Evolutionary conservation across 805 yeast species (phyloP).

Genomic region (Ogataea philodendri): DNA sequence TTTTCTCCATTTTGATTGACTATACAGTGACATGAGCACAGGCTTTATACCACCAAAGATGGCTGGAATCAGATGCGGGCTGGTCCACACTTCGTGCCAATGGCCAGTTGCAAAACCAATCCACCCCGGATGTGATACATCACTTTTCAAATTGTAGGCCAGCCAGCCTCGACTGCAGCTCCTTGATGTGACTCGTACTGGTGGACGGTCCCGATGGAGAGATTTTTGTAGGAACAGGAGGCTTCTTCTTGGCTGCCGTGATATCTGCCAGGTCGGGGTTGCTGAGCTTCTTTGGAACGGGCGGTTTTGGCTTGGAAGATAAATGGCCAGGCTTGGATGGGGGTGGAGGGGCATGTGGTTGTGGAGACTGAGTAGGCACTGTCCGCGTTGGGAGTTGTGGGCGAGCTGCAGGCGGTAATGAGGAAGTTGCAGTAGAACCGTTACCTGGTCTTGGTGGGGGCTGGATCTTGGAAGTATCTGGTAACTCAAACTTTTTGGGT

Average conservation of each 20-base stretch:
- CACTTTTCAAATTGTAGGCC: constrained; percentile 24
- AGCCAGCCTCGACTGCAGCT: constrained; percentile 30
- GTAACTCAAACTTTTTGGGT: constrained; percentile 24
- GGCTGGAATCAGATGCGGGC: too few relatives aligned
- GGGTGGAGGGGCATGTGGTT: constrained; percentile 7
- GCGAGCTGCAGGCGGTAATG: constrained; percentile 24
- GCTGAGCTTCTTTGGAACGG: constrained; percentile 9
- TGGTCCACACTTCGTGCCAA: too few relatives aligned
- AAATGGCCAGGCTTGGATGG: constrained; percentile 21
- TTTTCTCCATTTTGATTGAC: too few relatives aligned
- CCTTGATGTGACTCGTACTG: constrained; percentile 28
- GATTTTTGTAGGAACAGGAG: constrained; percentile 18
- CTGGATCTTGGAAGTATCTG: constrained; percentile 28
- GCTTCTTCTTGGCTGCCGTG: constrained; percentile 5
- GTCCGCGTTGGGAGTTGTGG: constrained; percentile 7
- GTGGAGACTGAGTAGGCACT: constrained; percentile 4
- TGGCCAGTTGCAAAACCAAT: too few relatives aligned
- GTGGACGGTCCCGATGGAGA: constrained; percentile 7
- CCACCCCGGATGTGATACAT: constrained; percentile 11
- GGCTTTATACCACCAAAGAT: too few relatives aligned
- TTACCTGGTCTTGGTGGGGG: too few relatives aligned
- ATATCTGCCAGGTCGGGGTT: constrained; percentile 2
- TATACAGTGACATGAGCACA: too few relatives aligned
- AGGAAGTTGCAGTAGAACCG: too few relatives aligned
- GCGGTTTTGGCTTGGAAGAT: constrained; percentile 11